phyloP scores from a whole-genome alignment of 768 basidiomycete genomes.

The Pleurotus tuoliensis region DNA sequence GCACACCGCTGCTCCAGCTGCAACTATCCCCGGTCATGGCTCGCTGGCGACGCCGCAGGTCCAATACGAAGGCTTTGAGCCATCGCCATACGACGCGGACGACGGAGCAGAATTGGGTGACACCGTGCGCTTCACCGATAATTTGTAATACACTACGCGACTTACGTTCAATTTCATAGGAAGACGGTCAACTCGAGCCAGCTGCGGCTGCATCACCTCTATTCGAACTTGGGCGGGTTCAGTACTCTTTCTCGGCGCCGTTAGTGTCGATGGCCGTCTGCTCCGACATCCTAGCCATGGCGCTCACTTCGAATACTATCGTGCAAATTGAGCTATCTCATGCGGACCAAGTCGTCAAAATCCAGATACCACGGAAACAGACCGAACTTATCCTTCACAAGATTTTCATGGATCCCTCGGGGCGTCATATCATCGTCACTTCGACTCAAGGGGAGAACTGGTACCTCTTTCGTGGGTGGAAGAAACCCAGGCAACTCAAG shows the following conservation, averaged over 20 bases:
- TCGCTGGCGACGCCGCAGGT: conserved; percentile 49
- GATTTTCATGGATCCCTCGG: conserved; percentile 90
- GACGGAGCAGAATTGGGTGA: conserved; percentile 39
- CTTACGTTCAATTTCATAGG: conserved; percentile 20
- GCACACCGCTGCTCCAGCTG: conserved; percentile 59
- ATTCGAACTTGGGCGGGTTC: conserved; percentile 85
- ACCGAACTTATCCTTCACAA: conserved; percentile 76
- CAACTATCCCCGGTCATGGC: conserved; percentile 24
- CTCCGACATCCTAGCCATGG: conserved; percentile 87
- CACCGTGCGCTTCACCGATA: conserved; percentile 17
- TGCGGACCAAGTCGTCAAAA: conserved; percentile 80
- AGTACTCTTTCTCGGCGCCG: conserved; percentile 84
- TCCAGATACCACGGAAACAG: conserved; percentile 71
- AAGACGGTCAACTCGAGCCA: conserved; percentile 18
- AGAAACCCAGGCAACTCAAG: conserved; percentile 78
- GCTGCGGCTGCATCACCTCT: conserved; percentile 47
- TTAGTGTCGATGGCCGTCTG: conserved; percentile 79
- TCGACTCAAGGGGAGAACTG: conserved; percentile 90
- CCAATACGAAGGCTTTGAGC: conserved; percentile 89
- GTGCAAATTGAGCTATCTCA: conserved; percentile 88
- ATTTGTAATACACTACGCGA: not conserved
- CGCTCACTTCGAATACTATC: conserved; percentile 67
- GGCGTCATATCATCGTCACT: conserved; percentile 84
- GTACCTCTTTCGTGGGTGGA: conserved; percentile 81
- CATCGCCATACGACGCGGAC: conserved; percentile 51